Base-by-base conservation (phyloP, 2,329 filamentous ascomycete genomes). In the Sarocladiaceae sp. region DNA sequence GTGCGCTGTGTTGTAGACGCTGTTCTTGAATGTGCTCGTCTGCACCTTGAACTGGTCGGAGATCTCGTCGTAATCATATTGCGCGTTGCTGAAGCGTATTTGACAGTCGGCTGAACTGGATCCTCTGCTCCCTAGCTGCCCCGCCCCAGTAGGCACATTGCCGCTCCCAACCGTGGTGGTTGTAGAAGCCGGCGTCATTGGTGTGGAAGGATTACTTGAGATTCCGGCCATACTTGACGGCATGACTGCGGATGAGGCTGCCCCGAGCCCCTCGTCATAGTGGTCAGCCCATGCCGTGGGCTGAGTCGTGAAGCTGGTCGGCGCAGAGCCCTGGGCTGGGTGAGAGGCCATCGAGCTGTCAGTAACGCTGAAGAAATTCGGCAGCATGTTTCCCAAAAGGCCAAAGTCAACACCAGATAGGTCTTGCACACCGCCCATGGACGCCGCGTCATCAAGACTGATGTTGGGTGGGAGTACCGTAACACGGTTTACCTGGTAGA, bases 1-100 rank as follows among this genome's bases (percentile, higher is more conserved):
- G 55, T 85, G 81, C 1, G 80, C 80, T 37, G 73, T 73, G 53
- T 83, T 84, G 62, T 78, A 82, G 45, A 83, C 76, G 43, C 74
- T 80, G 51, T 83, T 82, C 54, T 80, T 80, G 55, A 84, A 84
- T 1, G 75, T 78, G 42, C 67, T 73, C 2, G 76, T 82, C 44
- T 68, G 69, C 3, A 65, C 60, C 12, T 65, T 60, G 43, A 73
- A 71, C 19, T 43, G 40, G 18, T 33, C 40, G 3, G 66, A 61
- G n/a, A 71, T 68, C 46, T 75, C 73, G 46, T 73, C 73, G 56
- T 73, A 78, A 47, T 73, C 61, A 27, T 61, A 52, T 44, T 66
- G 64, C 34, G 65, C 56, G 10, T 58, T 70, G 53, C 72, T 80
- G 55, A 80, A 80, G 4, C 75, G 71, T 51, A 63, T 41, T 24